These are phyloP conservation scores for Aspergillus japonicus DNA, from an alignment of 2,329 filamentous ascomycete species.

Conservation along the genomic window DNA sequence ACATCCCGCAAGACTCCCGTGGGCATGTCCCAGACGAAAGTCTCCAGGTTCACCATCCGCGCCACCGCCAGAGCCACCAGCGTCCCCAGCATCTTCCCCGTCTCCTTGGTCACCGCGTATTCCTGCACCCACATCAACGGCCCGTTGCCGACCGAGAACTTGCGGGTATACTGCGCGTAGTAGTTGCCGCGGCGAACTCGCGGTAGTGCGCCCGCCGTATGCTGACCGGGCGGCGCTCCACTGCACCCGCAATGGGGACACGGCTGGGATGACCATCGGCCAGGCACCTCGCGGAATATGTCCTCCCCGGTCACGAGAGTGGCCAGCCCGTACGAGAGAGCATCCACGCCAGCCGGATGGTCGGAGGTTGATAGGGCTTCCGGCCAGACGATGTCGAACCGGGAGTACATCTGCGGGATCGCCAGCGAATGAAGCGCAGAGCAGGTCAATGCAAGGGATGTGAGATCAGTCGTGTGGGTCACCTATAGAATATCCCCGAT, in stretches of 20 bases:
- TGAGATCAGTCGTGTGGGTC: conserved; percentile 78
- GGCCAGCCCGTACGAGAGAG: conserved; percentile 76
- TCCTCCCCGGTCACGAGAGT: conserved; percentile 74
- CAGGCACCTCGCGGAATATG: conserved; percentile 55
- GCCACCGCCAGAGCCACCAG: conserved; percentile 75
- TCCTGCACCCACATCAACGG: conserved; percentile 75
- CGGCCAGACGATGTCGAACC: conserved; percentile 87
- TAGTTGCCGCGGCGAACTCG: conserved; percentile 62
- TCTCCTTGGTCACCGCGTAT: conserved; percentile 78
- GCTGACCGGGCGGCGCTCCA: conserved; percentile 1
- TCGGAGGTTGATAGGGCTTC: conserved; percentile 65
- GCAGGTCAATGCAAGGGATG: conserved; percentile 73
- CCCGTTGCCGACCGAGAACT: conserved; percentile 83
- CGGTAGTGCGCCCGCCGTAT: conserved; percentile 4
- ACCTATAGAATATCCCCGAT: conserved; percentile 50
- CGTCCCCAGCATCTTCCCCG: conserved; percentile 85
- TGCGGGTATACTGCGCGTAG: conserved; percentile 75
- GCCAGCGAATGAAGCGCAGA: conserved; percentile 73
- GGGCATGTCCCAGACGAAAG: conserved; percentile 86
- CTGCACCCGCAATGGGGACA: conserved; percentile 35
- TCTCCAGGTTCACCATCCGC: conserved; percentile 77
- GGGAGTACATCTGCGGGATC: conserved; percentile 76
- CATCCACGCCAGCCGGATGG: conserved; percentile 72
- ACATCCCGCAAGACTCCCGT: conserved; percentile 79
- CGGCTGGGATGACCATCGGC: conserved; percentile 24